Evolutionary conservation across 306 rosid genomes (phyloP).

Genomic region (Dryas octopetala): DNA sequence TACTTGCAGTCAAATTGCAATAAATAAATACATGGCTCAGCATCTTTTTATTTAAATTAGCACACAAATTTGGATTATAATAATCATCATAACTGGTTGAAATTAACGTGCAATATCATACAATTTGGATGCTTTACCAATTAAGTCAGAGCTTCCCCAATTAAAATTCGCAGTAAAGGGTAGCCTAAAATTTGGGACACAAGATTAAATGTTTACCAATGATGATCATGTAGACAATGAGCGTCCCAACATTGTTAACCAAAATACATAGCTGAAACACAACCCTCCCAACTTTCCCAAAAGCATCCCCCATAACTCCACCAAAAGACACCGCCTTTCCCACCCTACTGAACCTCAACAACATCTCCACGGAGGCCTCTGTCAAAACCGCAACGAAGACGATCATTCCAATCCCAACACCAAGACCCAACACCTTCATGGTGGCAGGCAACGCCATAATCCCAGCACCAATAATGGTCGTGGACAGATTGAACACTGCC

Average conservation of each 20-base stretch:
- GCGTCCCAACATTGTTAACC: slow-evolving; percentile 61
- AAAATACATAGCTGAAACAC: slow-evolving; percentile 51
- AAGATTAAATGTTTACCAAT: slow-evolving; percentile 36
- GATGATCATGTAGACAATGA: slow-evolving; percentile 63
- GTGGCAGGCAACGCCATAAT: slow-evolving; percentile 78
- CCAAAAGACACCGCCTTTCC: slow-evolving; percentile 40
- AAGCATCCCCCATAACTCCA: slow-evolving; percentile 50
- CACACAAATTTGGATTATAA: neutral
- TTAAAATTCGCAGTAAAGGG: neutral
- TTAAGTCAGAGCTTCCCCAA: neutral
- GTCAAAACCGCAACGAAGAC: slow-evolving; percentile 52
- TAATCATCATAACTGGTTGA: neutral
- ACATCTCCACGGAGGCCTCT: slow-evolving; percentile 49
- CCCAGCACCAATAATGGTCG: slow-evolving; percentile 71
- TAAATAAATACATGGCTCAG: neutral
- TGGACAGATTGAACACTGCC: slow-evolving; percentile 60
- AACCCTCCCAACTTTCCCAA: slow-evolving; percentile 47
- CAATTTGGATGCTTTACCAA: no score
- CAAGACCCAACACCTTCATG: slow-evolving; percentile 62
- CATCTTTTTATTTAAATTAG: neutral
- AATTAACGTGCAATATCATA: neutral
- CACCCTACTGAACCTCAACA: slow-evolving; percentile 54
- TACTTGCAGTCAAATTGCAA: slow-evolving; percentile 1
- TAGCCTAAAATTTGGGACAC: neutral
- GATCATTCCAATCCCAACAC: slow-evolving; percentile 41